A percentile compares a stretch with the other conserved stretches of the same genome.
Evolutionary conservation across 2,329 filamentous ascomycete genomes (phyloP).

Genomic region (Neonectria neomacrospora): DNA sequence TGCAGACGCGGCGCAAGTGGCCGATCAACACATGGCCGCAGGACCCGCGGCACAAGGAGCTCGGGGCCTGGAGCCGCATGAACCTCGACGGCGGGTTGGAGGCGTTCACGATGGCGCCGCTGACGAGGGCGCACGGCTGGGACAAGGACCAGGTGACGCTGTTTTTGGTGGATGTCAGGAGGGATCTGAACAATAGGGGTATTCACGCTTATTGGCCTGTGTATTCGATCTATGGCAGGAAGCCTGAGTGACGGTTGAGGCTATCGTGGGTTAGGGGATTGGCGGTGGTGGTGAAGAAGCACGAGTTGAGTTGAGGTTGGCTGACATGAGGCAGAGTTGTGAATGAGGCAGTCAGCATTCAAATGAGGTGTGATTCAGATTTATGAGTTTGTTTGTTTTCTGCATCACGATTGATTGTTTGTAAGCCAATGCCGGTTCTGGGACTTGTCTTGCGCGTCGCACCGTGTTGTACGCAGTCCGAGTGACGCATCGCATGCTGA

Average conservation of each 20-base stretch:
- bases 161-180: constrained; percentile 31
- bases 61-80: constrained; percentile 31
- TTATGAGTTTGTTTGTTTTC: background rate
- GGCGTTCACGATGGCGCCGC: constrained; percentile 33
- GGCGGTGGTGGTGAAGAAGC: background rate
- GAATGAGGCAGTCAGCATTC: background rate
- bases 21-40: constrained; percentile 35
- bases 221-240: constrained; percentile 31
- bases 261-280: background rate
- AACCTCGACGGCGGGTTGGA: constrained; percentile 32
- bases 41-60: constrained; percentile 30
- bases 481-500: background rate
- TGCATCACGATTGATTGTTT: background rate
- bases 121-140: constrained; percentile 32
- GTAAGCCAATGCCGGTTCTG: background rate
- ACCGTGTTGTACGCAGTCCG: background rate
- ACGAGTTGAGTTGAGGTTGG: background rate
- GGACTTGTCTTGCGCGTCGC: background rate
- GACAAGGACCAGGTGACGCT: constrained; percentile 18
- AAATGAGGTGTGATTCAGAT: background rate
- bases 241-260: constrained; percentile 9
- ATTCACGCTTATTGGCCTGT: constrained; percentile 33
- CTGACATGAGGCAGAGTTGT: background rate
- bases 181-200: constrained; percentile 17
- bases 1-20: constrained; percentile 32